These are phyloP conservation scores for Helianthus annuus DNA, from an alignment of 129 eudicot genomes.

Conservation along the genomic window DNA sequence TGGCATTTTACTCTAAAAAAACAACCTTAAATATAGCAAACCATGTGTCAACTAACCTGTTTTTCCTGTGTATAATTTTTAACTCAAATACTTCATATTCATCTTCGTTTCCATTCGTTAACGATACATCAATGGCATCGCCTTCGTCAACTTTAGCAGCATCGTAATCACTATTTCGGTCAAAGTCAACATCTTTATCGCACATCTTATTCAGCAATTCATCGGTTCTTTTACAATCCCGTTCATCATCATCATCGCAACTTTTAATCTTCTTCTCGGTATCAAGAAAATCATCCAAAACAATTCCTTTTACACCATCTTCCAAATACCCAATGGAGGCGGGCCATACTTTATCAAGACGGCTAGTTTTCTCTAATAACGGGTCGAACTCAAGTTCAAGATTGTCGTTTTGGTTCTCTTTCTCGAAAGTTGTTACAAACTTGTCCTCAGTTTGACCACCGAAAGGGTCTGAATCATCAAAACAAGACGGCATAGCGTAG, in stretches of 20 bases:
- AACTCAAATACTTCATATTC: slow-evolving; percentile 75
- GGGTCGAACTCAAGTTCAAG: slow-evolving; percentile 33
- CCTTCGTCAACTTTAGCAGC: slow-evolving; percentile 54
- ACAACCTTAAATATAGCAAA: background rate
- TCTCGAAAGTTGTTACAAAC: slow-evolving; percentile 56
- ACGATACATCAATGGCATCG: slow-evolving; percentile 34
- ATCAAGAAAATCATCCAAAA: slow-evolving; percentile 18
- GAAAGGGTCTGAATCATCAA: slow-evolving; percentile 47
- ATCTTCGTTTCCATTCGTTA: slow-evolving; percentile 42
- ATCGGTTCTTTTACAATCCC: slow-evolving; percentile 30
- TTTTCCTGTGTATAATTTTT: slow-evolving; percentile 84
- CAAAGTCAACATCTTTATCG: slow-evolving; percentile 23
- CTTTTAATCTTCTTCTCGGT: slow-evolving; percentile 13
- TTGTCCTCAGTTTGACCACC: slow-evolving; percentile 81
- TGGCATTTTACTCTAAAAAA: background rate
- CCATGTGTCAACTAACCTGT: slow-evolving; percentile 55
- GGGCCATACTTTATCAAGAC: slow-evolving; percentile 45
- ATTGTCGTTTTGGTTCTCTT: slow-evolving; percentile 37
- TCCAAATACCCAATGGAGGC: slow-evolving; percentile 28
- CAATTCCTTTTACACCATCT: slow-evolving; percentile 34
- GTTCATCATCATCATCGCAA: slow-evolving; percentile 27
- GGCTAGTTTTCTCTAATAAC: slow-evolving; percentile 29
- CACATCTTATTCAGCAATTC: slow-evolving; percentile 2
- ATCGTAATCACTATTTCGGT: slow-evolving; percentile 34
- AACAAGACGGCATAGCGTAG: slow-evolving; percentile 57